Base-by-base conservation (phyloP, 2,329 filamentous ascomycete species). In the Neurospora crassa region DNA sequence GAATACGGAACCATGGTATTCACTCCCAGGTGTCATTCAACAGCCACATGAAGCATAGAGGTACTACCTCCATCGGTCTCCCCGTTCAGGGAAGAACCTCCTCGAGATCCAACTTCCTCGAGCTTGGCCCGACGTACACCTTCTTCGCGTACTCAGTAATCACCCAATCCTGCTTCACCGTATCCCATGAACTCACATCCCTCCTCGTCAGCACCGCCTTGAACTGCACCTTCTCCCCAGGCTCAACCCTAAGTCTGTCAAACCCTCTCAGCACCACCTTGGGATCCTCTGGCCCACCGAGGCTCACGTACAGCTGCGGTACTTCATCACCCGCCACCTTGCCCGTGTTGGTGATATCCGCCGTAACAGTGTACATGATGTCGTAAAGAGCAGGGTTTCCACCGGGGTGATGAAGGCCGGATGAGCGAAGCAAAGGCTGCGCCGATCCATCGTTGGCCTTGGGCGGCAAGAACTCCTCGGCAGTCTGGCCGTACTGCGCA, bases 121-220 rank as follows among this genome's bases (percentile, higher is more conserved):
- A 88, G 76, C 85, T 88, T 74, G 83, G 81, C 2, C 87, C 87
- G 8, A 89, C 85, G 73, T 79, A 87, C 14, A 87, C 83, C 70
- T 79, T 87, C 83, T 89, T 89, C 71, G 83, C 77, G 67, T 81
- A 77, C 20, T 81, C 75, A 10, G 82, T 84, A n/a, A 89, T 76
- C 67, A 93, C 87, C 94, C 95, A 98, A 83, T 97, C 90, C 84
- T 97, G 94, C n/a, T 82, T 79, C 1, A 78, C 84, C 0, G 87
- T 83, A 75, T 97, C 92, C 94, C 95, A 97, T 83, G 94, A 96
- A 79, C 91, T 93, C 71, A 97, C 76, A 78, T 97, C 95, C 71
- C 93, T 89, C 47, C 94, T 87, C 6, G 90, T 94, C 70, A 97
- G 81, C 18, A 89, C 86, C 0, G 88, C 89, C 0, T 80, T 84